Evolutionary conservation across 2,329 filamentous ascomycete species (phyloP).

Genomic region (Camptophora hylomeconis): DNA sequence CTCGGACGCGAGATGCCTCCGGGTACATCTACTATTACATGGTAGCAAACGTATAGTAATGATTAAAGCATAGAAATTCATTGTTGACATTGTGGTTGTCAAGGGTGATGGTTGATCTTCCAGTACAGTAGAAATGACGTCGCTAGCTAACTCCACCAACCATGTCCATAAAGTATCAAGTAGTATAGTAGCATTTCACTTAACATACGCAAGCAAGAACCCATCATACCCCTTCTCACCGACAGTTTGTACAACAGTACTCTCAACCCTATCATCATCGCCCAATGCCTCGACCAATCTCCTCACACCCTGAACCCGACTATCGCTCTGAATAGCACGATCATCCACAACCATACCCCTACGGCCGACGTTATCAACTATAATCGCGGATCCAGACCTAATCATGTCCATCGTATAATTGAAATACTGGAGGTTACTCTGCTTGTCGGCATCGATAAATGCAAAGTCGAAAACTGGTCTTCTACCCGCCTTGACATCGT

Average conservation of each 20-base stretch:
- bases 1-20: too few species aligned
- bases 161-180: too few species aligned
- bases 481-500: constrained; percentile 27
- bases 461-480: constrained; percentile 35
- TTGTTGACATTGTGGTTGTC: too few species aligned
- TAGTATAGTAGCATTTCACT: too few species aligned
- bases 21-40: too few species aligned
- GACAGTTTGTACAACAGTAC: constrained; percentile 32
- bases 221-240: constrained; percentile 37
- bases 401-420: constrained; percentile 31
- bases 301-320: constrained; percentile 18
- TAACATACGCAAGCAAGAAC: constrained; percentile 29
- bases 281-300: constrained; percentile 31
- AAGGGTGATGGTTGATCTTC: too few species aligned
- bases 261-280: constrained; percentile 29
- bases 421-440: constrained; percentile 38
- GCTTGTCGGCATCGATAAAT: constrained; percentile 42
- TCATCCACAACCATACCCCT: constrained; percentile 21
- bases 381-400: constrained; percentile 29
- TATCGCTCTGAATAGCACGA: constrained; percentile 11
- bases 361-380: constrained; percentile 40
- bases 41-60: too few species aligned
- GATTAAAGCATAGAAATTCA: too few species aligned
- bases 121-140: too few species aligned
- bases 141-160: too few species aligned